phyloP scores from a whole-genome alignment of 2,329 filamentous ascomycete species.

The Nemania serpens region DNA sequence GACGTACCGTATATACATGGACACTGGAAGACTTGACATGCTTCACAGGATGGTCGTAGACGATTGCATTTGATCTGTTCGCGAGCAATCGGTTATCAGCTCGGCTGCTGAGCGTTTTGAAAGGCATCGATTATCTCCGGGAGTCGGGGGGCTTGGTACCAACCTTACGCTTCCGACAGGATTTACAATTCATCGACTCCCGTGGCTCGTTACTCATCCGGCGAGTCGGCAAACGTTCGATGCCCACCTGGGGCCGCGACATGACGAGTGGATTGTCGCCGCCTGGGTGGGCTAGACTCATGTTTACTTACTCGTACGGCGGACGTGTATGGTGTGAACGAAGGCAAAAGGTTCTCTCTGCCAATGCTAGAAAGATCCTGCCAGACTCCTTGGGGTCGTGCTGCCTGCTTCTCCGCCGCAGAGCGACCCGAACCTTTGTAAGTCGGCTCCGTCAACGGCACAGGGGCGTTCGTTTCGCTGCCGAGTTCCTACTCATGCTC shows the following conservation, averaged over 20 bases:
- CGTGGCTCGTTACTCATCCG: slow-evolving; percentile 72
- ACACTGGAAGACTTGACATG: slow-evolving; percentile 87
- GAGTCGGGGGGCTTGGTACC: slow-evolving; percentile 31
- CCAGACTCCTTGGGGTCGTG: background rate
- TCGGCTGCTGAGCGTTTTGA: slow-evolving; percentile 8
- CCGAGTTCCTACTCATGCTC: slow-evolving; percentile 21
- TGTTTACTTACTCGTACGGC: slow-evolving; percentile 48
- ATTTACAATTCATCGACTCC: slow-evolving; percentile 96
- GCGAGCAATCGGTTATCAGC: slow-evolving; percentile 31
- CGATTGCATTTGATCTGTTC: slow-evolving; percentile 89
- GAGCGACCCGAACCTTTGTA: slow-evolving; percentile 1
- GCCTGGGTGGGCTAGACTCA: slow-evolving; percentile 47
- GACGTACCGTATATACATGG: slow-evolving; percentile 82
- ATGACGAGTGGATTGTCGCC: slow-evolving; percentile 59
- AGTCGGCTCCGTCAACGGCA: slow-evolving; percentile 18
- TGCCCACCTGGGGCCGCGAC: slow-evolving; percentile 78
- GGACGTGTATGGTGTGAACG: slow-evolving; percentile 43
- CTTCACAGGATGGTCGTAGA: slow-evolving; percentile 81
- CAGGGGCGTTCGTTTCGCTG: slow-evolving; percentile 8
- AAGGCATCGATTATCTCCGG: slow-evolving; percentile 6
- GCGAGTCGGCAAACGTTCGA: slow-evolving; percentile 75
- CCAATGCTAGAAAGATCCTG: background rate
- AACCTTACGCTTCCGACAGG: slow-evolving; percentile 90
- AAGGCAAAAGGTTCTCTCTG: background rate
- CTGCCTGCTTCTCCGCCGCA: background rate